phyloP scores from a whole-genome alignment of 345 rosid species.

The Abelmoschus esculentus region DNA sequence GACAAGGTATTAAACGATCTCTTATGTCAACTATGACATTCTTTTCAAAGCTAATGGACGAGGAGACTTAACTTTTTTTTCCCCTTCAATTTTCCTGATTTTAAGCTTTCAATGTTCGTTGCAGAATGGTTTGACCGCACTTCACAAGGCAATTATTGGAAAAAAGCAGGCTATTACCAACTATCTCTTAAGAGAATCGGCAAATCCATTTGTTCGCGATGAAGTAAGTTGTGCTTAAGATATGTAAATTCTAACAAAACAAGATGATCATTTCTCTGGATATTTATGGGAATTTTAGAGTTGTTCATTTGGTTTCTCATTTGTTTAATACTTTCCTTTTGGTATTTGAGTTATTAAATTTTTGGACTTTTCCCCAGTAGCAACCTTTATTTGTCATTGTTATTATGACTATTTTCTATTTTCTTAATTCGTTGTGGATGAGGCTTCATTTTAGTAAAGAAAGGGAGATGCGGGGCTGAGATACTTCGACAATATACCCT shows the following conservation, averaged over 20 bases:
- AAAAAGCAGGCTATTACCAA: conserved; percentile 77
- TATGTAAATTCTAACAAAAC: background rate
- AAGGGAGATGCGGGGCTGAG: background rate
- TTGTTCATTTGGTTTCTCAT: background rate
- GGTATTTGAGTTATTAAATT: background rate
- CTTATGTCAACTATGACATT: background rate
- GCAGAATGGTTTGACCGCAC: conserved; percentile 78
- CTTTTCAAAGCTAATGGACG: background rate
- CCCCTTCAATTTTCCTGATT: conserved; percentile 4
- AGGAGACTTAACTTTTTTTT: background rate
- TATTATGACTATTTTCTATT: background rate
- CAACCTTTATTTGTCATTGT: background rate
- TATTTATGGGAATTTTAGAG: background rate
- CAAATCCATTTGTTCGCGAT: conserved; percentile 72
- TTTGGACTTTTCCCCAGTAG: background rate
- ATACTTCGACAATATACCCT: background rate
- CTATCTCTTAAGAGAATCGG: conserved; percentile 87
- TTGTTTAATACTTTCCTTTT: background rate
- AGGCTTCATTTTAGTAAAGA: background rate
- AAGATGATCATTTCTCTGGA: background rate
- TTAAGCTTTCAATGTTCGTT: conserved; percentile 10
- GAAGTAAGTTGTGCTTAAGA: conserved; percentile 34
- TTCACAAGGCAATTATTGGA: conserved; percentile 74
- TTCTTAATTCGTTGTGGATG: background rate
- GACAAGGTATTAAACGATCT: conserved; percentile 42